phyloP scores from a whole-genome alignment of 2,329 filamentous ascomycete genomes.

The Sporothrix protearum region DNA sequence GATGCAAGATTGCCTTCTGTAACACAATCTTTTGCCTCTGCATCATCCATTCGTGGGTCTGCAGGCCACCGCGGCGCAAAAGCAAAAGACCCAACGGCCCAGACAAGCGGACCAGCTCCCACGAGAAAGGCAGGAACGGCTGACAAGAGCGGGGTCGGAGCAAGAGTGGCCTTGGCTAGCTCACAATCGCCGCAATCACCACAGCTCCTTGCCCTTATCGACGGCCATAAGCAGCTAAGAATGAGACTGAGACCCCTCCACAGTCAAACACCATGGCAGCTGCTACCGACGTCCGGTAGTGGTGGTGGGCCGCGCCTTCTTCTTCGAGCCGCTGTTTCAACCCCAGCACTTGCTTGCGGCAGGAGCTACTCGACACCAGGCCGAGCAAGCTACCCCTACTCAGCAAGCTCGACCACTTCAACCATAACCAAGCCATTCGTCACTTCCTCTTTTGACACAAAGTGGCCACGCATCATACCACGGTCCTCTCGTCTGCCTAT shows the following conservation, averaged over 20 bases:
- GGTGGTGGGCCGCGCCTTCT: slow-evolving; percentile 11
- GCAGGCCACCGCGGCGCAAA: background rate
- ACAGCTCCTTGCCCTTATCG: background rate
- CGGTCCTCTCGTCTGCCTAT: background rate
- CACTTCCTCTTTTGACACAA: slow-evolving; percentile 2
- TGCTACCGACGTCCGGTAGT: background rate
- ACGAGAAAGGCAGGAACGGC: slow-evolving; percentile 3
- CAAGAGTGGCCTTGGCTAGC: background rate
- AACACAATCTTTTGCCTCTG: background rate
- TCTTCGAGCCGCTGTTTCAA: background rate
- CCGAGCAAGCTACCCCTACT: background rate
- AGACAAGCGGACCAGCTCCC: background rate
- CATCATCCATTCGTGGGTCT: background rate
- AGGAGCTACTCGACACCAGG: slow-evolving; percentile 1
- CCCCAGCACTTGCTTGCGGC: background rate
- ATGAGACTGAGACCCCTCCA: slow-evolving; percentile 1
- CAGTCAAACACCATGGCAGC: slow-evolving; percentile 6
- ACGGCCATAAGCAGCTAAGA: background rate
- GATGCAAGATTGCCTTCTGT: background rate
- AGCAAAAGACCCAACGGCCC: background rate
- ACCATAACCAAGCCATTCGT: background rate
- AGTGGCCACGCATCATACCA: background rate
- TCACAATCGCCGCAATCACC: background rate
- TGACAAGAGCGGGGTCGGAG: slow-evolving; percentile 3
- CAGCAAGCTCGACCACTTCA: background rate